Evolutionary conservation across 2,329 filamentous ascomycete species (phyloP), one percentile per base, ranked within the genome.

Genomic region (Pleoardoris graminearum): DNA sequence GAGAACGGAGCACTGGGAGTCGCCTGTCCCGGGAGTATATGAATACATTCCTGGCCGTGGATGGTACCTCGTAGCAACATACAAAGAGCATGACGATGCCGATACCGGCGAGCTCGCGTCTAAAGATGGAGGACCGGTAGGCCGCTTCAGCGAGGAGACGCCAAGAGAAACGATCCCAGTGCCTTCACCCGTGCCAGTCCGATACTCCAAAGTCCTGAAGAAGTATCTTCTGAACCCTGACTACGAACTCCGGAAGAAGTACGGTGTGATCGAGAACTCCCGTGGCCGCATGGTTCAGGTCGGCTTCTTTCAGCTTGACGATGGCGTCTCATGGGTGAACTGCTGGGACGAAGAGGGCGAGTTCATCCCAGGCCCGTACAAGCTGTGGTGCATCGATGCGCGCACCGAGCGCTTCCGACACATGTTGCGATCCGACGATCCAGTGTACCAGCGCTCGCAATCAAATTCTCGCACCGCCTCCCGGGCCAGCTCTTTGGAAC

Each of bases 281-380:
- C 71, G 72, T 33, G 72, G 71, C 47, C 72, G 71, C 49, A 65
- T 68, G 8, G 66, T 75, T 46, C 64, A 70, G 55, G 73, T 75
- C 16, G 69, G 76, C 50, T 81, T 80, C 67, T 80, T 81, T 67
- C 74, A 69, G 11, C 73, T 81, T 23, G 79, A 81, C 50, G 76
- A 80, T 43, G 77, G 75, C 30, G 62, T 75, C 39, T 73, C 76
- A 48, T 81, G 78, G 77, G 77, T 81, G 32, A 72, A 77, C 33
- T 78, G 76, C 55, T 80, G 78, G 77, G 77, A 80, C 58, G 68
- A 73, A 19, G 66, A 78, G 35, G 78, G 77, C 48, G 72, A 69
- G n/a, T 81, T 81, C 63, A 76, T 80, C 37, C 77, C 77, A 3
- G 78, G 78, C 1, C 78, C 77, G 3, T 80, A 80, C 59, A 75